These are phyloP conservation scores for Kazachstania viticola DNA, from an alignment of 805 yeast genomes.

Conservation along the genomic window DNA sequence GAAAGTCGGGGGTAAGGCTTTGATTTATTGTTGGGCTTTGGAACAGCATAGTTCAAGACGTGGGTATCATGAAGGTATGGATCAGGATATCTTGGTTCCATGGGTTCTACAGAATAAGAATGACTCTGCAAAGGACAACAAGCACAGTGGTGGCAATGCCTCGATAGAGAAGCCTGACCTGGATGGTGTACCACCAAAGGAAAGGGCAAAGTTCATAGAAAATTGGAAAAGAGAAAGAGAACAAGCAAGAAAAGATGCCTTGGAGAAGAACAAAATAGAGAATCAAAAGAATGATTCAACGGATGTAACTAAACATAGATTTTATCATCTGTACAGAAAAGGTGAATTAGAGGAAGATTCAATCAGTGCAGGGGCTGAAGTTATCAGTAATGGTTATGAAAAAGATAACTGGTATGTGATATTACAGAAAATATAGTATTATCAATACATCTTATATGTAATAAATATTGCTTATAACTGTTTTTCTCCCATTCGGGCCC, in stretches of 20 bases:
- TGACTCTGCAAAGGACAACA: conserved; percentile 12
- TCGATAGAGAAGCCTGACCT: conserved; percentile 19
- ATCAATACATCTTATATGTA: too few species aligned
- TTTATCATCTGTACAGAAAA: conserved; percentile 72
- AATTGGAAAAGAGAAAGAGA: conserved; percentile 22
- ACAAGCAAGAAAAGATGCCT: conserved; percentile 10
- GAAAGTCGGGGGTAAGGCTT: conserved; percentile 48
- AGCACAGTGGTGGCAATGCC: conserved; percentile 4
- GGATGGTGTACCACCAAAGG: conserved; percentile 16
- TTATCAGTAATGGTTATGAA: conserved; percentile 74
- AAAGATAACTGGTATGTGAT: conserved; percentile 90
- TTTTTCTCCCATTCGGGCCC: background rate
- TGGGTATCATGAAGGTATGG: conserved; percentile 85
- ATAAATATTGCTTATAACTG: background rate
- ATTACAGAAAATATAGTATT: conserved; percentile 27
- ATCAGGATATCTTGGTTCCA: conserved; percentile 89
- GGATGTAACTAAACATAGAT: conserved; percentile 59
- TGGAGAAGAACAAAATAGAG: conserved; percentile 10
- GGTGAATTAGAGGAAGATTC: conserved; percentile 79
- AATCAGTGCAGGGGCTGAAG: conserved; percentile 52
- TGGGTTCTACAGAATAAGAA: conserved; percentile 63
- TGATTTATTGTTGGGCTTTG: conserved; percentile 93
- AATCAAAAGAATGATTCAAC: conserved; percentile 15
- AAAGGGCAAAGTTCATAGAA: conserved; percentile 19
- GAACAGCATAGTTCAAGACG: conserved; percentile 83